Conservation (phyloP, 768 basidiomycete species). For the Pisolithus microcarpus region DNA sequence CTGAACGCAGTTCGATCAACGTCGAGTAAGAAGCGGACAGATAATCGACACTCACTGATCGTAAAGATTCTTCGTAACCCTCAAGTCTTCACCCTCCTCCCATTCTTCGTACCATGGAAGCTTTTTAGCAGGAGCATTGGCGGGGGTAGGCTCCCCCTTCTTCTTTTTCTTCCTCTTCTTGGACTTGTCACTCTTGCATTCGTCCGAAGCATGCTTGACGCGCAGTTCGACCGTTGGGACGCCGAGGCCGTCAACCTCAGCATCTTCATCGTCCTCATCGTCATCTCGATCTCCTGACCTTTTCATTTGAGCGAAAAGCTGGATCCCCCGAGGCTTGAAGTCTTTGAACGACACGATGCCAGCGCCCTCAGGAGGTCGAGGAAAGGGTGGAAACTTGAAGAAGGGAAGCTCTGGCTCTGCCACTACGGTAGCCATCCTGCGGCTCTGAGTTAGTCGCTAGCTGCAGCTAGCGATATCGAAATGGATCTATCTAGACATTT, state of each 20-base stretch:
- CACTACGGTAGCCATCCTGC: background rate
- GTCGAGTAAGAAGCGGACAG: background rate
- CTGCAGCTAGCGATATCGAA: slow-evolving; percentile 5
- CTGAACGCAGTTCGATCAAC: slow-evolving; percentile 25
- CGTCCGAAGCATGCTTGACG: slow-evolving; percentile 47
- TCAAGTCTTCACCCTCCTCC: slow-evolving; percentile 51
- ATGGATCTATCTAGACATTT: slow-evolving; percentile 9
- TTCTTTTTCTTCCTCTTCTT: slow-evolving; percentile 36
- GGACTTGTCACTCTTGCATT: slow-evolving; percentile 49
- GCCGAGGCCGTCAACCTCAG: slow-evolving; percentile 59
- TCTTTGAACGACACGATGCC: slow-evolving; percentile 47
- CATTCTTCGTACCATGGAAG: slow-evolving; percentile 65
- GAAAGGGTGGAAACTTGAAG: slow-evolving; percentile 43
- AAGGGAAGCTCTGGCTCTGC: slow-evolving; percentile 15
- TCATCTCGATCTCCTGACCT: slow-evolving; percentile 26
- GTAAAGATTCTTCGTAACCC: slow-evolving; percentile 34
- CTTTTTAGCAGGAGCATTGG: slow-evolving; percentile 17
- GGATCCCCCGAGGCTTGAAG: slow-evolving; percentile 54
- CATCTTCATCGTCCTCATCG: slow-evolving; percentile 30
- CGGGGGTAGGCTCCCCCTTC: slow-evolving; percentile 12
- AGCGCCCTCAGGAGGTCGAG: slow-evolving; percentile 36
- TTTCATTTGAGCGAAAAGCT: slow-evolving; percentile 37
- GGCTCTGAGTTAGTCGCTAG: background rate
- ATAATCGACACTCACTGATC: slow-evolving; percentile 40
- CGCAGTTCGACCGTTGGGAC: slow-evolving; percentile 56